Evolutionary conservation across 2,329 filamentous ascomycete species (phyloP), one percentile per base, ranked within the genome.

Genomic region (Botrytis byssoidea): DNA sequence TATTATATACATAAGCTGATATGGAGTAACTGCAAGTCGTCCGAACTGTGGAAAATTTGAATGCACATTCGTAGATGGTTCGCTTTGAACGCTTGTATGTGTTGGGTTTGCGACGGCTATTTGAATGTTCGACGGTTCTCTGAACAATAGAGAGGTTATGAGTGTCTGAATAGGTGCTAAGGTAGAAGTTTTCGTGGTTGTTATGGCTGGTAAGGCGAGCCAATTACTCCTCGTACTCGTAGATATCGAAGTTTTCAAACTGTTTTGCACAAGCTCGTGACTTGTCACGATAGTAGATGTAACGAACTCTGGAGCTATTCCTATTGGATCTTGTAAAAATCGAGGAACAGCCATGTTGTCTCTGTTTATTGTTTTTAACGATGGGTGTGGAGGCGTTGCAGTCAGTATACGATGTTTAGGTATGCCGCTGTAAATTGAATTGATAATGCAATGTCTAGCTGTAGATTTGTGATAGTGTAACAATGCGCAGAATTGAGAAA

Each of bases 1-100:
- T 46, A 72, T 48, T 20, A 72, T 57, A 42, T 72, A 72, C 70
- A 72, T 72, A 32, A 72, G 60, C 5, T 72, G 44, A 32, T 66
- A 55, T 22, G 70, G 44, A n/a, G 70, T 42, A 22, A 67, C 32
- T 18, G 46, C 46, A 16, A 55, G 48, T 10, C 46, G n/a, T 42
- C 60, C 44, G 14, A 51, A 22, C 37, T 51, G n/a, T 20, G 32
- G 61, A 42, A 69, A 42, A 16, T 57, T 7, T 3, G 66, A 57
- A 44, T 69, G 25, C 12, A 69, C n/a, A 42, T 69, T 69, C 40
- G 48, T 69, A 42, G 35, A 42, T 69, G 66, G 48, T 22, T 57
- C 35, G 48, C 16, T 25, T 12, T 57, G 55, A 8, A 20, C n/a
- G 29, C 14, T 25, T 25, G 18, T n/a, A 20, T 20, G n/a, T 69